Conservation (phyloP, 2,329 filamentous ascomycete species). For the Aspergillus novoparasiticus region DNA sequence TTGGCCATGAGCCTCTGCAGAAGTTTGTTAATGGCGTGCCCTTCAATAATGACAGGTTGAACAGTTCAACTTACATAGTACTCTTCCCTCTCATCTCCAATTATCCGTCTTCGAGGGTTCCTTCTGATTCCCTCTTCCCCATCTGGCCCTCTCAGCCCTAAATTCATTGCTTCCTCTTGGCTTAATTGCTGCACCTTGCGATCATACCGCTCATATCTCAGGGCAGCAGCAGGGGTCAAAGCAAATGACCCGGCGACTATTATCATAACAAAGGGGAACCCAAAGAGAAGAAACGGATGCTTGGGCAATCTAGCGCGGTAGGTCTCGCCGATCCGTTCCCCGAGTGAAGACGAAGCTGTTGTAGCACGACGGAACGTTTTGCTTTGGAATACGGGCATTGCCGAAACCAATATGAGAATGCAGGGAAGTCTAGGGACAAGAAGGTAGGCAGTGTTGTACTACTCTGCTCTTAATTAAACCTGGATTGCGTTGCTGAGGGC, state of each 20-base stretch:
- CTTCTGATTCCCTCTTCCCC: constrained; percentile 74
- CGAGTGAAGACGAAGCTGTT: constrained; percentile 54
- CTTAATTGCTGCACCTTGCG: constrained; percentile 83
- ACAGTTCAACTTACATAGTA: constrained; percentile 44
- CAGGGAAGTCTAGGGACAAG: background rate
- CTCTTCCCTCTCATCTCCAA: constrained; percentile 49
- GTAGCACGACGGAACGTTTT: constrained; percentile 70
- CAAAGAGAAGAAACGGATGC: constrained; percentile 90
- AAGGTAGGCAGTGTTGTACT: background rate
- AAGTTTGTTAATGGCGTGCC: background rate
- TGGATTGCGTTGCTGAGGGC: too few relatives aligned
- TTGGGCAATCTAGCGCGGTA: constrained; percentile 76
- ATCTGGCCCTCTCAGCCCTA: constrained; percentile 68
- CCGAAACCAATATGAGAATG: constrained; percentile 1
- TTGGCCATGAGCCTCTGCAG: constrained; percentile 76
- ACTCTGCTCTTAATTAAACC: background rate
- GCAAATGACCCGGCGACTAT: constrained; percentile 94
- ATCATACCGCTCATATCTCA: constrained; percentile 92
- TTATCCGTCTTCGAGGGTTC: constrained; percentile 46
- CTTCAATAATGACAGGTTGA: background rate
- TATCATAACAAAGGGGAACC: constrained; percentile 85
- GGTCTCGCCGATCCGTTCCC: constrained; percentile 68
- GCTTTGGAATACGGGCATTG: constrained; percentile 66
- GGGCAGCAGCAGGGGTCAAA: constrained; percentile 87
- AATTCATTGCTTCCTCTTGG: constrained; percentile 81